A percentile compares a stretch with the other conserved stretches of the same genome.
Conservation (phyloP, 129 eudicot species). For the Flaveria trinervia region DNA sequence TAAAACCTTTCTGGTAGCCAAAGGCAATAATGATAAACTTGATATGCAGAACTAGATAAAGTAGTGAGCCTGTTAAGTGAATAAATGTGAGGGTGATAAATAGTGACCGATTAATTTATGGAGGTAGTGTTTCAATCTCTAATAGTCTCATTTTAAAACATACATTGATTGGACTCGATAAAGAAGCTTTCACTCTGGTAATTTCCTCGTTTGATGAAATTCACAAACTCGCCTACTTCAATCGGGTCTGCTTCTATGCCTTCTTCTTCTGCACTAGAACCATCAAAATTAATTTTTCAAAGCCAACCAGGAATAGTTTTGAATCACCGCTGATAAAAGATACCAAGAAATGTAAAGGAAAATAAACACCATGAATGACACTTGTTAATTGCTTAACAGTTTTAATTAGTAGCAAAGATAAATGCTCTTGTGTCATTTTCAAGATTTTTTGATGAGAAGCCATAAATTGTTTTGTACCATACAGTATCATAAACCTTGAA, state of each 20-base stretch:
- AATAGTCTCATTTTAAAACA: constrained; percentile 34
- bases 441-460: constrained; percentile 7
- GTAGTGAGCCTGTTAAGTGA: neutral
- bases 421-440: neutral
- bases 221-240: constrained; percentile 66
- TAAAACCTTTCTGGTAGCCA: neutral
- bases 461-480: neutral
- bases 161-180: constrained; percentile 82
- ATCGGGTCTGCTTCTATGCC: constrained; percentile 77
- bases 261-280: constrained; percentile 86
- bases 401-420: neutral
- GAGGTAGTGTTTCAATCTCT: neutral
- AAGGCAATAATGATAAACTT: neutral
- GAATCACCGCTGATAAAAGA: constrained; percentile 15
- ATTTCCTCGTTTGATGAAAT: constrained; percentile 74
- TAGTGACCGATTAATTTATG: neutral
- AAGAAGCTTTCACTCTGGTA: constrained; percentile 76
- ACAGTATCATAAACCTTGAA: constrained; percentile 7
- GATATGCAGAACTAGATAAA: neutral
- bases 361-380: neutral
- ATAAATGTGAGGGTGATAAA: constrained; percentile 5
- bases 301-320: constrained; percentile 9
- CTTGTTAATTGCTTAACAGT: neutral
- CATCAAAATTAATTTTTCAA: constrained; percentile 30
- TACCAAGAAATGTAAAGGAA: neutral